Base-by-base conservation (phyloP, 164 flowering plant genomes). In the Vitis rupestris region DNA sequence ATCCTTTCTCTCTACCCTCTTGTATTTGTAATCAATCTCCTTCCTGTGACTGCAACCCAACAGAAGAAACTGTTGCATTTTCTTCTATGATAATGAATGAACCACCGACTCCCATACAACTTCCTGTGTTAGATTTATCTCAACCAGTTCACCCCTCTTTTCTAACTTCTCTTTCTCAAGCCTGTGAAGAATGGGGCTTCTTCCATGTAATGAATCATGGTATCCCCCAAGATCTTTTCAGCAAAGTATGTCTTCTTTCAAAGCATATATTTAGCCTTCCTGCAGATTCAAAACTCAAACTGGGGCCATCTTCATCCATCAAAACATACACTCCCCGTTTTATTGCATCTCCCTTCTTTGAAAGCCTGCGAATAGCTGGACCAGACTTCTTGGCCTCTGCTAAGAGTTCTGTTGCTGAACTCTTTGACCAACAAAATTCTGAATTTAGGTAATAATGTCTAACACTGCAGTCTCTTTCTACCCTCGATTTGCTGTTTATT, bases 281-380 rank as follows among this genome's bases (percentile, higher is more conserved):
- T 64, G 57, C 74, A 4, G 86, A 86, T 2, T 58, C 79, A 10
- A 94, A 94, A 68, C 84, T 82, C 68, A 86, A 85, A 72, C 86
- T 88, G 64, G 94, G 97, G 11, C 97, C 96, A 8, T 81, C 72
- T 12, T 88, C 97, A 8, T 64, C 74, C 61, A 7, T 86, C 3
- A 88, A 81, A 63, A 82, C 88, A 2, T 92, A 94, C 72, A 94
- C 97, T 47, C 97, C 98, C 16, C 94, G 77, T 73, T 90, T 90
- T 80, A 91, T 94, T 55, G 98, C 95, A 52, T 94, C 98, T 13
- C 98, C 98, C 23, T 91, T 80, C 78, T 94, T 81, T 65, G 98
- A 91, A 65, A 85, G 93, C 76, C 75, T 94, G 17, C 72, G 84
- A 10, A 90, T 94, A n/a, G 83, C 86, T 50, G 98, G 98, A 15